phyloP scores from a whole-genome alignment of 176 grass and related monocot genomes.

The Lolium rigidum region DNA sequence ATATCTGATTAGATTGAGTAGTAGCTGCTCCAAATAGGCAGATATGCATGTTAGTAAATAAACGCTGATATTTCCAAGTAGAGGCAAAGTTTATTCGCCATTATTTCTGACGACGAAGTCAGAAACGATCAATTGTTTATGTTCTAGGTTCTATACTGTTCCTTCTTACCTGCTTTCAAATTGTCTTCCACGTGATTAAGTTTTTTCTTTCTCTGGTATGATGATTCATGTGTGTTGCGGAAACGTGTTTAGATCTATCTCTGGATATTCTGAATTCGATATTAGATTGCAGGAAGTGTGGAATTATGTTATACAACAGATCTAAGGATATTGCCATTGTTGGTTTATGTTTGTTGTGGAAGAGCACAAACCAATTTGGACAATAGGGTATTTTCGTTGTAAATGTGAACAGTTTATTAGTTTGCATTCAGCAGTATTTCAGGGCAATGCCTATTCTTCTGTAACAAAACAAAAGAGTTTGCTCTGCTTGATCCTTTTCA shows the following conservation, averaged over 20 bases:
- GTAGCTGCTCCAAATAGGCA: background rate
- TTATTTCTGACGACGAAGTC: background rate
- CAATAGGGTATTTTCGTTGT: background rate
- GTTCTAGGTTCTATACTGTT: background rate
- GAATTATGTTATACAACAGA: background rate
- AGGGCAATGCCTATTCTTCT: background rate
- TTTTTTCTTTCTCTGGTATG: background rate
- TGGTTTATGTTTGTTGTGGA: background rate
- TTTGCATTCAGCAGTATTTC: background rate
- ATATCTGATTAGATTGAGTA: background rate
- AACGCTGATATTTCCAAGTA: background rate
- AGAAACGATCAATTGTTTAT: background rate
- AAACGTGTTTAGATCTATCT: constrained; percentile 11
- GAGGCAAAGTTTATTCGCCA: background rate
- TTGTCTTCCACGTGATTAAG: background rate
- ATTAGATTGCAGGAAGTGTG: background rate
- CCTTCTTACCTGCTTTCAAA: background rate
- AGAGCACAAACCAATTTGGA: background rate
- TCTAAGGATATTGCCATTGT: background rate
- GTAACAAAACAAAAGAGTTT: background rate
- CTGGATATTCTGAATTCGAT: background rate
- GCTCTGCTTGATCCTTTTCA: background rate
- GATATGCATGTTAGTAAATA: background rate
- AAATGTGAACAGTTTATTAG: background rate
- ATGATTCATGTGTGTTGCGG: background rate